Evolutionary conservation across 139 green algal species (phyloP).

Genomic region (Volvox africanus): DNA sequence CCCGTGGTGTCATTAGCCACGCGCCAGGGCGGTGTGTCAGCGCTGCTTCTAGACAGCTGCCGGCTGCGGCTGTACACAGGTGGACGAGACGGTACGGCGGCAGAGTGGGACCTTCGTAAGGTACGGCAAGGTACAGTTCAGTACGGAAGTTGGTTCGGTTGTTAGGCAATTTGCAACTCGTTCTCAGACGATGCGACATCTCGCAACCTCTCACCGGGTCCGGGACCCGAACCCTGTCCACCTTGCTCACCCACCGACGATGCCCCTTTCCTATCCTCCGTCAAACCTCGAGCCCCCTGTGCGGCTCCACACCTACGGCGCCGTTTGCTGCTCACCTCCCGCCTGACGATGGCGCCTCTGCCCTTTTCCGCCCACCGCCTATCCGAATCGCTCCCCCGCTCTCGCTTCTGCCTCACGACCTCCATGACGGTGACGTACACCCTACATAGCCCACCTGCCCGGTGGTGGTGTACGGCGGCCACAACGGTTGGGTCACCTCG

Average conservation of each 20-base stretch:
- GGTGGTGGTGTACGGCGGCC: slow-evolving; percentile 7
- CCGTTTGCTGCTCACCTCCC: too few species aligned
- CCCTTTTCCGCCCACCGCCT: not conserved
- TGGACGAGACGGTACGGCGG: slow-evolving; percentile 21
- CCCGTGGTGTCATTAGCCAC: slow-evolving; percentile 1
- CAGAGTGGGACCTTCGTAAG: slow-evolving; percentile 40
- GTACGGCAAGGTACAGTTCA: not conserved
- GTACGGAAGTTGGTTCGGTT: too few species aligned
- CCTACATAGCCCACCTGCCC: slow-evolving; percentile 10
- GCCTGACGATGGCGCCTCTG: too few species aligned
- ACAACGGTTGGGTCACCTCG: slow-evolving; percentile 15
- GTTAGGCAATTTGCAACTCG: too few species aligned
- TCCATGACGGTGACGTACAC: too few species aligned
- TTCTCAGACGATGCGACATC: too few species aligned
- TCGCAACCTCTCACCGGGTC: too few species aligned
- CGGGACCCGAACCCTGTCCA: too few species aligned
- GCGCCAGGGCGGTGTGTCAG: slow-evolving; percentile 3
- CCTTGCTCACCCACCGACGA: too few species aligned
- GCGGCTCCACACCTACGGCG: too few species aligned
- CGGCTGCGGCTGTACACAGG: slow-evolving; percentile 30
- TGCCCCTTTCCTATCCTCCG: too few species aligned
- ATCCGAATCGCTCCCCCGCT: not conserved
- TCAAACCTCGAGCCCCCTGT: too few species aligned
- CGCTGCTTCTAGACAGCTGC: slow-evolving; percentile 29
- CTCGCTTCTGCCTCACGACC: not conserved